Base-by-base conservation (phyloP, 805 yeast genomes). In the Spathaspora sp. region DNA sequence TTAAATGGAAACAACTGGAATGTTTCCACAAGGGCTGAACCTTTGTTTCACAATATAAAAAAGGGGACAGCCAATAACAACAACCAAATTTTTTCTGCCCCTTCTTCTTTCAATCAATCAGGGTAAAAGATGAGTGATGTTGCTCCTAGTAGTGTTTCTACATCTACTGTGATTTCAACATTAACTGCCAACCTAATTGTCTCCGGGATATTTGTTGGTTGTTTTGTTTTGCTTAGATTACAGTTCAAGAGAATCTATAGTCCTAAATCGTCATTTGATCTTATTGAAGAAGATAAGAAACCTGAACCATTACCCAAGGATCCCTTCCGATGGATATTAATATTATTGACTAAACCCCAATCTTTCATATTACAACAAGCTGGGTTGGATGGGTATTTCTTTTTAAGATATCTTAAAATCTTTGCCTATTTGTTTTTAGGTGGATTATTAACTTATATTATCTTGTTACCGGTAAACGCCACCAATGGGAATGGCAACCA, bases 331-430 rank as follows among this genome's bases (percentile, higher is more conserved):
- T 92, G 97, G 98, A 52, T 91, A 10, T 56, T 67, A 8, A 83
- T 85, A 6, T 64, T 93, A 28, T 59, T 88, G 47, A 69, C 78
- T 46, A 85, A 87, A 62, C 81, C 89, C 0, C 91, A 88, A 51
- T 72, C 86, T 46, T 88, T 88, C 62, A 76, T 92, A 50, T 81
- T 93, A 53, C 84, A 86, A 57, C 96, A 93, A 61, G 86, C 94
- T 18, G 98, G 97, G 16, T 65, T 93, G n/a, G 98, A 93, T 65
- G 97, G 97, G 5, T 93, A 89, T 72, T 85, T 94, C 63, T 93
- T 92, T 66, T 70, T 91, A 55, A 77, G 99, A 57, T 94, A 87
- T 63, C 67, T 94, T 28, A 76, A 80, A 47, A 61, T 87, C 38
- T 72, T 89, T 55, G 72, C 80, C 11, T 54, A 72, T 5, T 63